Conservation (phyloP, 2,329 filamentous ascomycete species). For the Neonectria ditissima region DNA sequence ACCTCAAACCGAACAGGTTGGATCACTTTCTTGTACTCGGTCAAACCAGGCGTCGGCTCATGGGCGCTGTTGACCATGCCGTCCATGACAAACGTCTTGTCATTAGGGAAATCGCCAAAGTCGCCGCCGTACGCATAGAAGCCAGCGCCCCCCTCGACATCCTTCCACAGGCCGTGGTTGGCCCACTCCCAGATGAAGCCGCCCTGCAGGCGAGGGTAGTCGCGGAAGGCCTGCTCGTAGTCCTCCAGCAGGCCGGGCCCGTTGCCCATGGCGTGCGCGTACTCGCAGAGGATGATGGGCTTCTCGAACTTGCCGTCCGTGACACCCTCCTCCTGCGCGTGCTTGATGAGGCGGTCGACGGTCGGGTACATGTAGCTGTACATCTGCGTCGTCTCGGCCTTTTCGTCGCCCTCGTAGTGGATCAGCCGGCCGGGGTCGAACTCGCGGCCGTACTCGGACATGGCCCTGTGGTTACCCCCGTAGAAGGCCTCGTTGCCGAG, state of each 20-base stretch:
- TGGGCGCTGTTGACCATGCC: conserved; percentile 67
- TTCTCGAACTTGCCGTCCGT: conserved; percentile 62
- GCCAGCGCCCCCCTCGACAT: conserved; percentile 58
- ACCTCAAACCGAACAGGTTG: conserved; percentile 62
- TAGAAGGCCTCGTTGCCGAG: conserved; percentile 81
- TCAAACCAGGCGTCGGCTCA: conserved; percentile 66
- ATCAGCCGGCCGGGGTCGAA: conserved; percentile 70
- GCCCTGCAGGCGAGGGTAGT: conserved; percentile 71
- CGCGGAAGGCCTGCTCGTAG: conserved; percentile 73
- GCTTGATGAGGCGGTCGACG: conserved; percentile 62
- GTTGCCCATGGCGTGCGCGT: conserved; percentile 78
- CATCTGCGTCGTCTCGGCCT: conserved; percentile 72
- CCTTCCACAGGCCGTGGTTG: conserved; percentile 68
- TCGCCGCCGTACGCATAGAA: conserved; percentile 73
- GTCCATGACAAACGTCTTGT: conserved; percentile 72
- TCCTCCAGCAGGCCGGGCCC: conserved; percentile 77
- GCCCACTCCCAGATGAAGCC: conserved; percentile 77
- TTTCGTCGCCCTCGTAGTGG: conserved; percentile 74
- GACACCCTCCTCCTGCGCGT: conserved; percentile 58
- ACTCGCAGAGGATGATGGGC: conserved; percentile 70
- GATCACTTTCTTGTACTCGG: conserved; percentile 69
- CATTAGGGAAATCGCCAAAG: conserved; percentile 71
- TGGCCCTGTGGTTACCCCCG: conserved; percentile 74
- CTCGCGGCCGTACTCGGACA: conserved; percentile 72
- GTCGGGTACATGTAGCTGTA: conserved; percentile 75